These are phyloP conservation scores for Cenchrus fungigraminus DNA, from an alignment of 176 grass and related monocot species.

Conservation along the genomic window DNA sequence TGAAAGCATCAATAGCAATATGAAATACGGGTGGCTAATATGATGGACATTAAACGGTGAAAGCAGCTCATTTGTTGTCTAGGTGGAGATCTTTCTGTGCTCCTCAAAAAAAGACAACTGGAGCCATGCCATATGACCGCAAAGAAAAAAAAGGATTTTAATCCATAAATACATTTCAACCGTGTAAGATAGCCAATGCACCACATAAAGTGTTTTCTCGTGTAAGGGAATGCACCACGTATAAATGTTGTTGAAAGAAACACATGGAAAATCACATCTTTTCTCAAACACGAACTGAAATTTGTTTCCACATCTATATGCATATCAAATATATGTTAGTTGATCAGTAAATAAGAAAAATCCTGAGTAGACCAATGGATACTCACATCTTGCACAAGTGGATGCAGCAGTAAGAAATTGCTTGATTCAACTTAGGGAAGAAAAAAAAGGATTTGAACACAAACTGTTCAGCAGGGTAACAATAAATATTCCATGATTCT, in stretches of 20 bases:
- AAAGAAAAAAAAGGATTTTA: neutral
- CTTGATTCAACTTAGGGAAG: neutral
- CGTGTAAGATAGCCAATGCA: constrained; percentile 11
- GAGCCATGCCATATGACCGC: neutral
- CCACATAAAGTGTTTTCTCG: neutral
- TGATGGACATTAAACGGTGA: constrained; percentile 38
- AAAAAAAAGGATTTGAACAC: neutral
- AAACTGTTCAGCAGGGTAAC: neutral
- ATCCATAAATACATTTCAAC: constrained; percentile 10
- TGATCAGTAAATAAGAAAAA: neutral
- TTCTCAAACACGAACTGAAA: neutral
- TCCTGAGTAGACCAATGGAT: neutral
- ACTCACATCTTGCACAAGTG: neutral
- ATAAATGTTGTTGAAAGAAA: neutral
- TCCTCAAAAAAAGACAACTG: constrained; percentile 1
- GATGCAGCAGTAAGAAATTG: neutral
- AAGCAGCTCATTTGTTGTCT: constrained; percentile 35
- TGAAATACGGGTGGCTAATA: constrained; percentile 23
- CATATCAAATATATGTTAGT: neutral
- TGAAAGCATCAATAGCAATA: neutral
- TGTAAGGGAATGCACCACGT: neutral
- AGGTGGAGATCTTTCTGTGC: constrained; percentile 36
- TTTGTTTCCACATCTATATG: neutral
- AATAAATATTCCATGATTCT: neutral
- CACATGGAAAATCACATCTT: neutral